Conservation (phyloP, 176 grass and related monocot species). For the Eragrostis nindensis region DNA sequence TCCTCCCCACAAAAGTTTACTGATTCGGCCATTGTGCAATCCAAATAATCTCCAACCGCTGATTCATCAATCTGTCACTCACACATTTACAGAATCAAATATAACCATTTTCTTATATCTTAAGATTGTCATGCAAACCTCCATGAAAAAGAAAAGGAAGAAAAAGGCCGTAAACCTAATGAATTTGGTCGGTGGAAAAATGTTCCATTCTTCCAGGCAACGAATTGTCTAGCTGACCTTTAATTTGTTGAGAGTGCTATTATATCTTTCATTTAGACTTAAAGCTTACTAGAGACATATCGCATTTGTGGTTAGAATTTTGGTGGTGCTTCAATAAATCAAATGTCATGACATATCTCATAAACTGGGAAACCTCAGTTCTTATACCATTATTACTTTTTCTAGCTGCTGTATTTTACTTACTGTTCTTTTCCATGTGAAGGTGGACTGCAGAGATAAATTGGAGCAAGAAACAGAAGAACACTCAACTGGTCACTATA, state of each 20-base stretch:
- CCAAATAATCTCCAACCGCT: not conserved
- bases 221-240: too few species aligned
- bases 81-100: not conserved
- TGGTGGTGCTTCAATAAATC: not conserved
- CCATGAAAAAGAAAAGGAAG: too few species aligned
- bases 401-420: conserved; percentile 21
- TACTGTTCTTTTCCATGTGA: conserved; percentile 30
- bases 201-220: too few species aligned
- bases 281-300: not conserved
- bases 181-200: not conserved
- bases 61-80: not conserved
- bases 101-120: not conserved
- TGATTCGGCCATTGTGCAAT: not conserved
- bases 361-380: not conserved
- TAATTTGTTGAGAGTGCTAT: not conserved
- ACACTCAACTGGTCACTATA: conserved; percentile 35
- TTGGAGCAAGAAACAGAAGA: conserved; percentile 49
- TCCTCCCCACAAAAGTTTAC: not conserved
- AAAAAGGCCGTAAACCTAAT: not conserved
- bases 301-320: not conserved
- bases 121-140: too few species aligned
- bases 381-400: not conserved
- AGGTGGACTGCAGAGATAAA: conserved; percentile 85
- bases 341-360: not conserved
- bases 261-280: not conserved